Evolutionary conservation across 1,284 basidiomycete genomes (phyloP).

Genomic region (Cryptococcus depauperatus): DNA sequence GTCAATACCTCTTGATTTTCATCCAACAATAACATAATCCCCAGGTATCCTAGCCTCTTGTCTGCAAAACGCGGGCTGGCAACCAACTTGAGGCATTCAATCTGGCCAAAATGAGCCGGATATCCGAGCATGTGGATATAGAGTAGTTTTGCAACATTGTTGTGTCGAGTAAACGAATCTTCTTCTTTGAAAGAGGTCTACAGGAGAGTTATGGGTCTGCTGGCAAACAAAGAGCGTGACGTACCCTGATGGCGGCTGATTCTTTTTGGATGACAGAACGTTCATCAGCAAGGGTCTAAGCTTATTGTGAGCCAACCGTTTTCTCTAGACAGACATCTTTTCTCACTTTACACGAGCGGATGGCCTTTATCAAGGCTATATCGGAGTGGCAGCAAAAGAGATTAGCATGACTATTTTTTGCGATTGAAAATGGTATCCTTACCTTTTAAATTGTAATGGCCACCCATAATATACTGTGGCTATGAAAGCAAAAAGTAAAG

Average conservation of each 20-base stretch:
- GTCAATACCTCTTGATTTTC: slow-evolving; percentile 98
- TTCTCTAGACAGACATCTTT: background rate
- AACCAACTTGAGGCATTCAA: slow-evolving; percentile 98
- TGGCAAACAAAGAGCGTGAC: slow-evolving; percentile 9
- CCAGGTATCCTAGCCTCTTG: slow-evolving; percentile 93
- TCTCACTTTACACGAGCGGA: slow-evolving; percentile 79
- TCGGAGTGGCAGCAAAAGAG: background rate
- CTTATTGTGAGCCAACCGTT: background rate
- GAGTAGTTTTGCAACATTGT: slow-evolving; percentile 95
- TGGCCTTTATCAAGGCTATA: slow-evolving; percentile 85
- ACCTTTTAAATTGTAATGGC: slow-evolving; percentile 88
- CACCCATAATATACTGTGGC: slow-evolving; percentile 27
- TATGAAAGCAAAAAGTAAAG: background rate
- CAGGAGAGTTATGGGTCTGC: background rate
- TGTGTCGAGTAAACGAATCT: slow-evolving; percentile 83
- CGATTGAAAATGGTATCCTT: slow-evolving; percentile 30
- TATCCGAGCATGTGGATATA: slow-evolving; percentile 99
- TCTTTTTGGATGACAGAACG: slow-evolving; percentile 96
- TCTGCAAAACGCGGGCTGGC: slow-evolving; percentile 96
- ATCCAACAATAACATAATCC: slow-evolving; percentile 95
- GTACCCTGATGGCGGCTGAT: slow-evolving; percentile 79
- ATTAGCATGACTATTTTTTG: too few relatives aligned
- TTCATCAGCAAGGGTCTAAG: slow-evolving; percentile 94
- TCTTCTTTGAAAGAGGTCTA: slow-evolving; percentile 92
- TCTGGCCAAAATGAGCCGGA: slow-evolving; percentile 98